Percentiles rank a stretch among this genome's conserved stretches.
phyloP scores from a whole-genome alignment of 495 filamentous ascomycete genomes.

The Penicillium chermesinum region DNA sequence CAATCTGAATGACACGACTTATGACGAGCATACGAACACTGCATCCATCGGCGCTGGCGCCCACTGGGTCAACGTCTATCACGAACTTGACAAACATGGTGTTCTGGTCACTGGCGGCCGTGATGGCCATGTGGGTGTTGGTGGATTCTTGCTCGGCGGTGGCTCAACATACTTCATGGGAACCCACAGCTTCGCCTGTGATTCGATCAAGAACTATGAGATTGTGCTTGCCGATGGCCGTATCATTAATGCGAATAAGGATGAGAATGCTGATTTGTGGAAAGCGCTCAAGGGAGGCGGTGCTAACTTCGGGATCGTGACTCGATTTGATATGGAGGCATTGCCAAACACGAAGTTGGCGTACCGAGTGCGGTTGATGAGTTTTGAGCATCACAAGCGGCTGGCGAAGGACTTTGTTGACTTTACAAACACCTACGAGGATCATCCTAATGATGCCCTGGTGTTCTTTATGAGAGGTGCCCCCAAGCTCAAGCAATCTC shows the following conservation, averaged over 20 bases:
- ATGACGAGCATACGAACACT: conserved; percentile 30
- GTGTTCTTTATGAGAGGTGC: not conserved
- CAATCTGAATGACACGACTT: conserved; percentile 36
- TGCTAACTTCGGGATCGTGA: conserved; percentile 54
- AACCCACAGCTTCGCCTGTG: conserved; percentile 37
- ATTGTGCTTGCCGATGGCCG: conserved; percentile 49
- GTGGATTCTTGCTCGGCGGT: conserved; percentile 40
- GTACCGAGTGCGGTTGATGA: not conserved
- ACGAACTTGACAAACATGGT: conserved; percentile 24
- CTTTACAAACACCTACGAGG: not conserved
- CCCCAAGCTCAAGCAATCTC: not conserved
- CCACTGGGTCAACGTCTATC: conserved; percentile 42
- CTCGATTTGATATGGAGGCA: conserved; percentile 40
- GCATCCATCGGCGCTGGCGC: conserved; percentile 40
- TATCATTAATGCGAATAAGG: conserved; percentile 43
- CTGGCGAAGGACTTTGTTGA: not conserved
- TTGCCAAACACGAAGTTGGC: conserved; percentile 4
- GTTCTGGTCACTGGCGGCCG: conserved; percentile 38
- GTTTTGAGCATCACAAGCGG: not conserved
- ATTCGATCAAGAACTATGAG: conserved; percentile 44
- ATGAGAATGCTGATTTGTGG: conserved; percentile 42
- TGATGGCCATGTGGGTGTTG: conserved; percentile 36
- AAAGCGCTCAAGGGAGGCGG: conserved; percentile 50
- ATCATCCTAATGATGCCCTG: not conserved
- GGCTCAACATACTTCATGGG: conserved; percentile 1